Conservation (phyloP, 352 stramenopile species). For the Globisporangium polare region DNA sequence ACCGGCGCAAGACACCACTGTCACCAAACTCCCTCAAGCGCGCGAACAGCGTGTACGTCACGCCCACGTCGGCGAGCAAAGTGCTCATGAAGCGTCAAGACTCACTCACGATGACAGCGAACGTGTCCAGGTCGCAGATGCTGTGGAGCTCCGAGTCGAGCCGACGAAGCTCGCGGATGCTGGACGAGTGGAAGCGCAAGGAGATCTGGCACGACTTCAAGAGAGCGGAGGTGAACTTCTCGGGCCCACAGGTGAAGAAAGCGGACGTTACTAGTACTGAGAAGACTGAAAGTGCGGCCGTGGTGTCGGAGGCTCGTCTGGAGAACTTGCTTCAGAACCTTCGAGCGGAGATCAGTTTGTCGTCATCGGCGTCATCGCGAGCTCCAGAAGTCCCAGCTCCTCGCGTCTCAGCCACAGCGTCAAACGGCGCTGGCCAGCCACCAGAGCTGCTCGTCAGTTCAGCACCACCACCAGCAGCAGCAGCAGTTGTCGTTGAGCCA, state of each 20-base stretch:
- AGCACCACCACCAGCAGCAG: not conserved
- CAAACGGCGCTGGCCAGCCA: not conserved
- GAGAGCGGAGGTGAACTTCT: constrained; percentile 49
- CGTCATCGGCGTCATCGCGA: not conserved
- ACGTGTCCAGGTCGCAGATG: constrained; percentile 32
- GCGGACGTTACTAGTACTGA: not conserved
- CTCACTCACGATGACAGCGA: constrained; percentile 8
- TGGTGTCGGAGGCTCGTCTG: not conserved
- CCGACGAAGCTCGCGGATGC: constrained; percentile 39
- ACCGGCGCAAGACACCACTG: constrained; percentile 20
- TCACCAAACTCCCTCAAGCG: constrained; percentile 33
- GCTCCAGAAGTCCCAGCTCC: not conserved
- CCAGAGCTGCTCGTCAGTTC: not conserved
- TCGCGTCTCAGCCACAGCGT: not conserved
- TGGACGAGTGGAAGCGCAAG: constrained; percentile 70
- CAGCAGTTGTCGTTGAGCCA: not conserved
- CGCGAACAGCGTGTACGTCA: constrained; percentile 32
- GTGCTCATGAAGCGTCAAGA: constrained; percentile 22
- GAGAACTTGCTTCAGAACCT: constrained; percentile 16
- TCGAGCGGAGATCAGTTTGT: constrained; percentile 14
- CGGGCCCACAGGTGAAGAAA: constrained; percentile 13
- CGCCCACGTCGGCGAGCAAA: constrained; percentile 12
- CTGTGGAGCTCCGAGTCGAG: constrained; percentile 33
- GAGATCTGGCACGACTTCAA: constrained; percentile 78
- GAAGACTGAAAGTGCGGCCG: not conserved